Evolutionary conservation across 1,139 yeast genomes (phyloP), one percentile per base, ranked within the genome.

Genomic region (Saccharomycopsis crataegensis): DNA sequence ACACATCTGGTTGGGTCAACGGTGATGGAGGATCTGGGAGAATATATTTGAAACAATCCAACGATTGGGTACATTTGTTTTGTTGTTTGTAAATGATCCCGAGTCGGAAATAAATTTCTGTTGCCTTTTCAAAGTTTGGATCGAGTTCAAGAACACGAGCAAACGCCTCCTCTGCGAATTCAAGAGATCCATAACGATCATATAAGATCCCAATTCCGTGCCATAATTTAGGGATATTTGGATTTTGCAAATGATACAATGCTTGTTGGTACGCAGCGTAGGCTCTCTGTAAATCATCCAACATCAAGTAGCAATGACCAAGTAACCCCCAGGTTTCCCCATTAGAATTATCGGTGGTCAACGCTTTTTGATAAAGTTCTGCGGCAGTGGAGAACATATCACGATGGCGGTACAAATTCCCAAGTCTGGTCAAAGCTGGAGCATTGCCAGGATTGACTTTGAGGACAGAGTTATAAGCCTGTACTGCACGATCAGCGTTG

Each of bases 11-110:
- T 66, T 90, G 96, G 46, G 97, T 91, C 61, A 93, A 74, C 1
- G 99, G 99, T 54, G 88, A 86, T 1, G 99, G 99, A 1, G 99
- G 99, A 68, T 84, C 86, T 55, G 83, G 77, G 61, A 93, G 72
- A 60, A 93, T 93, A 69, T 91, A 93, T 67, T 89, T 86, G 76
- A 93, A 93, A 67, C 98, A 93, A 67, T 90, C 97, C 58, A 93
- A 75, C 4, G 96, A 95, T 65, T 85, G 87, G 57, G 82, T 80
- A 66, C 87, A 78, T 69, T 91, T 91, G 52, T 86, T 86, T 69
- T 91, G 98, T 69, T 91, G 96, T 70, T 91, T 93, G 73, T 93
- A 93, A 56, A 93, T 93, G 66, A 93, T 91, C n/a, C 99, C 99
- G 64, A 93, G 78, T 58, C 99, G 76, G 77, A 93, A 93, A 68